phyloP scores from a whole-genome alignment of 2,329 filamentous ascomycete species.

The Thelonectria blattea region DNA sequence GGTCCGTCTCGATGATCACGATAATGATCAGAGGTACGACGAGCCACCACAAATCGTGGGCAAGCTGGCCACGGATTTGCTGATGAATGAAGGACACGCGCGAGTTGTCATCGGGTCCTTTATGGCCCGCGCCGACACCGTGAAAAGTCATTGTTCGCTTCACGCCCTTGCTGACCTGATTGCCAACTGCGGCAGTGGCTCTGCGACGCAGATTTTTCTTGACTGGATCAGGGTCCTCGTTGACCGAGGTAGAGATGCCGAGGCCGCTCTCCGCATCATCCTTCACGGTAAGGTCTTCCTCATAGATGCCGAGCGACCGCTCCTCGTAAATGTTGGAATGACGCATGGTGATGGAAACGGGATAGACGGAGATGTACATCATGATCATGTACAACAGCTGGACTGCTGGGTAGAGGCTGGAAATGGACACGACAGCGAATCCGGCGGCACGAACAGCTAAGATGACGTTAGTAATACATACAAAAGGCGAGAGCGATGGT shows the following conservation, averaged over 20 bases:
- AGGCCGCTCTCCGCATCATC: constrained; percentile 35
- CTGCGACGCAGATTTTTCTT: constrained; percentile 30
- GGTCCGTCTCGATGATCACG: constrained; percentile 62
- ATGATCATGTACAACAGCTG: constrained; percentile 67
- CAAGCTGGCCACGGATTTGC: constrained; percentile 68
- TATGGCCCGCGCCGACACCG: constrained; percentile 49
- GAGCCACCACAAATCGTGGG: constrained; percentile 72
- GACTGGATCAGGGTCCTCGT: constrained; percentile 37
- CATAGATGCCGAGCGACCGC: constrained; percentile 66
- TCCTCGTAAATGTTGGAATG: constrained; percentile 78
- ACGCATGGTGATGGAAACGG: constrained; percentile 67
- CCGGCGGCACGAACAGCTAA: constrained; percentile 67
- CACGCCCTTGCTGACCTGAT: constrained; percentile 42
- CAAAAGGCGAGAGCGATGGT: neutral
- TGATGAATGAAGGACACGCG: constrained; percentile 57
- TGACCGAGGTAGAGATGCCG: constrained; percentile 33
- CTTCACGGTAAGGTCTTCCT: constrained; percentile 38
- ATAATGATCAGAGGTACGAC: constrained; percentile 66
- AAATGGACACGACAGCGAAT: constrained; percentile 69
- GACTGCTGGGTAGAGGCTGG: constrained; percentile 61
- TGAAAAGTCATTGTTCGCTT: constrained; percentile 50
- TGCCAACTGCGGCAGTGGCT: constrained; percentile 31
- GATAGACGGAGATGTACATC: constrained; percentile 71
- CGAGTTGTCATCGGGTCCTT: constrained; percentile 40
- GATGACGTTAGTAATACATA: constrained; percentile 16